Evolutionary conservation across 2,329 filamentous ascomycete genomes (phyloP), one percentile per base, ranked within the genome.

Genomic region (Colletotrichum neosansevieriae): DNA sequence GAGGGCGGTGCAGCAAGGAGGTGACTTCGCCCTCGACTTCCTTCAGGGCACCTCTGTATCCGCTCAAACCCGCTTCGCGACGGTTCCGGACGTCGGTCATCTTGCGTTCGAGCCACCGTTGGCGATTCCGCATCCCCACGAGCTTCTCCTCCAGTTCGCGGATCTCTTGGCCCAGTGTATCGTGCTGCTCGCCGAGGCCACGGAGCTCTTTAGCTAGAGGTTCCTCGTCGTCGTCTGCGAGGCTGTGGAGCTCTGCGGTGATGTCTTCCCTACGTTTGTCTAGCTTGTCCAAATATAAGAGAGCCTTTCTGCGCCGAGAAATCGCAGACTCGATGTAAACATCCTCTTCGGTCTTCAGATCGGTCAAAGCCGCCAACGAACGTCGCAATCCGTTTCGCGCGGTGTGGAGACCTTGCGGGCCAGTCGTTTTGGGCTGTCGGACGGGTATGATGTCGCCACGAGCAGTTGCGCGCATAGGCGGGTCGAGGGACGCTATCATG

Each of bases 61-160:
- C 90, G 63, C 90, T 92, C 13, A 94, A 76, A n/a, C 88, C 89
- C 2, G 91, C 89, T 75, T 94, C 91, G 42, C 90, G 83, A 61
- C 85, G 84, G 72, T 90, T 94, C 70, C 85, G 85, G 1, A 89
- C 84, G 63, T 91, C 88, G 6, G 86, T 83, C 51, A 93, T 87
- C 73, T 88, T 84, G 3, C 84, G 84, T 69, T 86, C 79, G 0
- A 94, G 77, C 75, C 84, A 85, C n/a, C 84, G 81, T 71, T 89
- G 88, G 32, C 86, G 83, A 53, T 83, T 85, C 72, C 88, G 88
- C 79, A 94, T 82, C 3, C 84, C 83, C 24, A 84, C 81, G 2
- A 94, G 81, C 71, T 87, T 86, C 73, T 88, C 83, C 76, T 94
- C 91, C 36, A 93, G 81, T 57, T 87, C 84, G 10, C 83, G 80